phyloP scores from a whole-genome alignment of 2,329 filamentous ascomycete species.

The Verticillium albo-atrum region DNA sequence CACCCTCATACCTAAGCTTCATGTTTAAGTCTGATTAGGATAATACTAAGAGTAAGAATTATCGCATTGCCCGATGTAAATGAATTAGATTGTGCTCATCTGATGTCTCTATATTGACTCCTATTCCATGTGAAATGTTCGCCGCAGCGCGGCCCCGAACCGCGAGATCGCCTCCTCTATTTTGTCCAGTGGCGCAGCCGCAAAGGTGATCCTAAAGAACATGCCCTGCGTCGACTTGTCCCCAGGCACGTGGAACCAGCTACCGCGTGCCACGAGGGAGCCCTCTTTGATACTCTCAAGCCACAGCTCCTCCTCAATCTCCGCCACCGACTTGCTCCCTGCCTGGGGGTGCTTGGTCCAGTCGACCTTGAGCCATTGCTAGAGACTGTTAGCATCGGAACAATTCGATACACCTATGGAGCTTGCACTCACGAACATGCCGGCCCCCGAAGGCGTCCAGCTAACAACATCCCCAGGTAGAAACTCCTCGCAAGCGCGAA shows the following conservation, averaged over 20 bases:
- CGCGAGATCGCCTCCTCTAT: conserved; percentile 69
- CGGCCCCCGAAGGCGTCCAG: conserved; percentile 75
- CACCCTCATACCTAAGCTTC: too few relatives aligned
- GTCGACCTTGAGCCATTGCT: conserved; percentile 71
- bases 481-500: conserved; percentile 73
- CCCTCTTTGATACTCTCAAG: conserved; percentile 67
- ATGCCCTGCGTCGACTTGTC: conserved; percentile 55
- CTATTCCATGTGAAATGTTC: too few relatives aligned
- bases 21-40: too few relatives aligned
- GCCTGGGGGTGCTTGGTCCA: conserved; percentile 61
- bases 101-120: too few relatives aligned
- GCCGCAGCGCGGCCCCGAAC: conserved; percentile 47
- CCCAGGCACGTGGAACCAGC: conserved; percentile 81
- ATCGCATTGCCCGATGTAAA: too few relatives aligned
- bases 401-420: too few relatives aligned
- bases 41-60: too few relatives aligned
- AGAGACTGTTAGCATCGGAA: background rate
- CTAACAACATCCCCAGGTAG: conserved; percentile 70
- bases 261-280: conserved; percentile 76
- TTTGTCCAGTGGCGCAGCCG: conserved; percentile 66
- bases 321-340: conserved; percentile 45
- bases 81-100: too few relatives aligned
- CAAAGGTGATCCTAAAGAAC: conserved; percentile 88
- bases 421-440: conserved; percentile 80
- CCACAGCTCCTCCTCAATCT: conserved; percentile 85